phyloP scores from a whole-genome alignment of 2,329 filamentous ascomycete species.

The Ilyonectria destructans region DNA sequence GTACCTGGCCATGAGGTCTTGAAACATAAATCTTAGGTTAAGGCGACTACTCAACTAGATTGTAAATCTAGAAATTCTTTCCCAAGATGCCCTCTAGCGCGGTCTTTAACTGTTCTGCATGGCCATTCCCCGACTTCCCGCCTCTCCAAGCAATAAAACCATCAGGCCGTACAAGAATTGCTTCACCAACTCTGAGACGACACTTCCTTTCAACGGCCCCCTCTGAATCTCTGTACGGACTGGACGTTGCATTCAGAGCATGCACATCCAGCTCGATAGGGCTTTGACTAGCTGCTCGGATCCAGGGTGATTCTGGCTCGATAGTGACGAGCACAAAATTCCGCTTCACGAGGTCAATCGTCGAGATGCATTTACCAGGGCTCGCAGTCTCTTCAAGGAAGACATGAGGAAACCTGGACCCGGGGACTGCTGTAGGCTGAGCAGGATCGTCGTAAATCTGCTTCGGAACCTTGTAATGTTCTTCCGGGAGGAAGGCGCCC shows the following conservation, averaged over 20 bases:
- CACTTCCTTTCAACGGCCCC: neutral
- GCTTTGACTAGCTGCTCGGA: neutral
- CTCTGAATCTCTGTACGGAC: neutral
- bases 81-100: too few species aligned
- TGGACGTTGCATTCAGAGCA: neutral
- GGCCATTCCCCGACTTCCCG: neutral
- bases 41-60: too few species aligned
- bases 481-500: conserved; percentile 1
- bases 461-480: neutral
- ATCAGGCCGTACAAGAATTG: conserved; percentile 12
- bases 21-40: too few species aligned
- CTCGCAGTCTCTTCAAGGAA: neutral
- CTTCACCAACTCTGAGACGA: neutral
- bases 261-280: neutral
- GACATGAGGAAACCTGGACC: conserved; percentile 13
- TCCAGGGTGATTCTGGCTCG: neutral
- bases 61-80: too few species aligned
- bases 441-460: neutral
- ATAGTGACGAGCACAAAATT: conserved; percentile 11
- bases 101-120: too few species aligned
- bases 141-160: conserved; percentile 18
- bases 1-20: too few species aligned
- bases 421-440: neutral
- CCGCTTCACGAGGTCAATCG: conserved; percentile 7
- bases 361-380: neutral